Conservation (phyloP, 257 asterid genomes). For the Nicotiana knightiana region DNA sequence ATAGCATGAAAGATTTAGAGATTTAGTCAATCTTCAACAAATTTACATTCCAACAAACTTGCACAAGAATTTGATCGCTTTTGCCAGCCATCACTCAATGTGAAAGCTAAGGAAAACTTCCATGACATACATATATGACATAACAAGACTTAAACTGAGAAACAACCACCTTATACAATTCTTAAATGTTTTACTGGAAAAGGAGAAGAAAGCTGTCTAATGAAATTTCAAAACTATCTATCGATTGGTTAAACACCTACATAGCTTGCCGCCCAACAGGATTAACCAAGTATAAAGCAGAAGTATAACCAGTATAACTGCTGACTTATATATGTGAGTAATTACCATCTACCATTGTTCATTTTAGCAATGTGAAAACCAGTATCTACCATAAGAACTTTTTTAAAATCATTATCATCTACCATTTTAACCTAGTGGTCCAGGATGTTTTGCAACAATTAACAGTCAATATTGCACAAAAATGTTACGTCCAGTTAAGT, state of each 20-base stretch:
- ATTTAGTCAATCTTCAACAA: not conserved
- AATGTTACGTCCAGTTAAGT: not conserved
- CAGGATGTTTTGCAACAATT: not conserved
- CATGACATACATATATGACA: not conserved
- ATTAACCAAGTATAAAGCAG: not conserved
- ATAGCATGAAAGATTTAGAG: no score
- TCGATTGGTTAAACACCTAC: not conserved
- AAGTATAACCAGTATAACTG: not conserved
- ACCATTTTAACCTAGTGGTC: not conserved
- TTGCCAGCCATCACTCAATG: not conserved
- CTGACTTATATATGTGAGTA: not conserved
- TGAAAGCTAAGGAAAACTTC: not conserved
- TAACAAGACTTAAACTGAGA: not conserved
- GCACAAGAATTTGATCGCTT: not conserved
- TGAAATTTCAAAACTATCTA: not conserved
- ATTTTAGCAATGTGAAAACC: conserved; percentile 4
- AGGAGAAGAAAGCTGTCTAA: not conserved
- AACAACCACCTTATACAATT: not conserved
- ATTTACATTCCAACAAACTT: not conserved
- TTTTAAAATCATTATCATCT: not conserved
- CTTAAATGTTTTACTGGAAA: not conserved
- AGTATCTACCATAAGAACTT: not conserved
- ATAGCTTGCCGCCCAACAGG: not conserved
- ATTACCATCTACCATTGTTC: not conserved
- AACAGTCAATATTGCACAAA: not conserved